These are phyloP conservation scores for Blastocystis sp. DNA, from an alignment of 352 stramenopile species.

Conservation along the genomic window DNA sequence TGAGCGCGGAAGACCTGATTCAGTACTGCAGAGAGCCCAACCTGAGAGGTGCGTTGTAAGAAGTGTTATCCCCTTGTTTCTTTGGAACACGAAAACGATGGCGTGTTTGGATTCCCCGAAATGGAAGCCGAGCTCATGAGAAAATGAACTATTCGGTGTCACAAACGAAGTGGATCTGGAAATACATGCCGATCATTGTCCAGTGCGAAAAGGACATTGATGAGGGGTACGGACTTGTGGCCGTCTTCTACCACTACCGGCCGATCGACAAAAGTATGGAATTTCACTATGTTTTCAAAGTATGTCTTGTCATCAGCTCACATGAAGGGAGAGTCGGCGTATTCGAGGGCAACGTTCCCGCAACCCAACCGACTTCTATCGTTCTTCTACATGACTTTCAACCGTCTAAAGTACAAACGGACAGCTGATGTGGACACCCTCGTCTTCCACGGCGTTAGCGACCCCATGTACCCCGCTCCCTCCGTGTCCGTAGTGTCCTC, in stretches of 20 bases:
- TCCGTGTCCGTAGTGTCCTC: too few species aligned
- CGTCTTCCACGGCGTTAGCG: background rate
- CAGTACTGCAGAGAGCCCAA: constrained; percentile 46
- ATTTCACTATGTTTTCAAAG: constrained; percentile 55
- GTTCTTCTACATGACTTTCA: constrained; percentile 53
- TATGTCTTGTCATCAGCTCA: too few species aligned
- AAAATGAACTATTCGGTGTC: constrained; percentile 25
- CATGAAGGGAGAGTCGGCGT: constrained; percentile 28
- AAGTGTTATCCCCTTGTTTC: background rate
- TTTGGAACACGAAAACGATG: background rate
- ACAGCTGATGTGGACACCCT: constrained; percentile 42
- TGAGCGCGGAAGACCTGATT: constrained; percentile 49
- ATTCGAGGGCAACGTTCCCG: background rate
- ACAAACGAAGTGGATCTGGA: background rate
- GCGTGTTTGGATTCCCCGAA: too few species aligned
- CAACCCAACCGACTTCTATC: constrained; percentile 27
- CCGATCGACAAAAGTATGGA: background rate
- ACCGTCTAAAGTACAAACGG: constrained; percentile 39
- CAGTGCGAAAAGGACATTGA: constrained; percentile 15
- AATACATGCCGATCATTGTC: constrained; percentile 7
- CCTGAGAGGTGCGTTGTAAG: background rate
- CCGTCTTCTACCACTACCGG: constrained; percentile 35
- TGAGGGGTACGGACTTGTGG: constrained; percentile 22
- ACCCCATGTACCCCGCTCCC: background rate
- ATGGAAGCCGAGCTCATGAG: background rate